Conservation (phyloP, 192 early-diverging fungal genomes). For the Anaeromyces robustus region DNA sequence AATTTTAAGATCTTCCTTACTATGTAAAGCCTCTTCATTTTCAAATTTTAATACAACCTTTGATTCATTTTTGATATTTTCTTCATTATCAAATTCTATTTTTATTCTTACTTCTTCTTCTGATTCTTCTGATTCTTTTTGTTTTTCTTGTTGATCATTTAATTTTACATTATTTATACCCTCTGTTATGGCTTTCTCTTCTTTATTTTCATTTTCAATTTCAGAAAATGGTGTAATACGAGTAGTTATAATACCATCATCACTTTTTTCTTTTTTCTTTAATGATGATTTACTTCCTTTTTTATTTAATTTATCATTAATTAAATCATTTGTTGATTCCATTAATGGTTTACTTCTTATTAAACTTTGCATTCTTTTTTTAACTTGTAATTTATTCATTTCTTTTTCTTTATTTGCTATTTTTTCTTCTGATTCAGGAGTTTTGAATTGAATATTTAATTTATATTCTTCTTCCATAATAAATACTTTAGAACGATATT, state of each 20-base stretch:
- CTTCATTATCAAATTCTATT: conserved; percentile 10
- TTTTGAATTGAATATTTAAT: not conserved
- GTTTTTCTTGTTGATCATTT: not conserved
- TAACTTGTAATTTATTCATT: not conserved
- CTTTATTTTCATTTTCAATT: not conserved
- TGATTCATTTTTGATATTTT: not conserved
- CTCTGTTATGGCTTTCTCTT: not conserved
- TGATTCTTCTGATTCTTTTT: conserved; percentile 3
- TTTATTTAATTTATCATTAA: not conserved
- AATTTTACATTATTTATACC: not conserved
- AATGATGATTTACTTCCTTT: too few relatives aligned
- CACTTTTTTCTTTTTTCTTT: not conserved
- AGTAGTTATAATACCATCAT: not conserved
- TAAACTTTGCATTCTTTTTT: not conserved
- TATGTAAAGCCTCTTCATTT: not conserved
- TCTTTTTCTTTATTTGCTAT: not conserved
- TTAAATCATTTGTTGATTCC: not conserved
- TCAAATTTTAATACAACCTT: not conserved
- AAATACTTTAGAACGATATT: not conserved
- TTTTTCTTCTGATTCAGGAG: not conserved
- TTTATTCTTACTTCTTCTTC: conserved; percentile 11
- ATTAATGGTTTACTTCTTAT: not conserved
- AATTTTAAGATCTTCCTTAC: not conserved
- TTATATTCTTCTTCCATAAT: not conserved
- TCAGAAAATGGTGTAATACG: not conserved